Evolutionary conservation across 176 grass and related monocot genomes (phyloP), one percentile per base, ranked within the genome.

Genomic region (Zizania latifolia): DNA sequence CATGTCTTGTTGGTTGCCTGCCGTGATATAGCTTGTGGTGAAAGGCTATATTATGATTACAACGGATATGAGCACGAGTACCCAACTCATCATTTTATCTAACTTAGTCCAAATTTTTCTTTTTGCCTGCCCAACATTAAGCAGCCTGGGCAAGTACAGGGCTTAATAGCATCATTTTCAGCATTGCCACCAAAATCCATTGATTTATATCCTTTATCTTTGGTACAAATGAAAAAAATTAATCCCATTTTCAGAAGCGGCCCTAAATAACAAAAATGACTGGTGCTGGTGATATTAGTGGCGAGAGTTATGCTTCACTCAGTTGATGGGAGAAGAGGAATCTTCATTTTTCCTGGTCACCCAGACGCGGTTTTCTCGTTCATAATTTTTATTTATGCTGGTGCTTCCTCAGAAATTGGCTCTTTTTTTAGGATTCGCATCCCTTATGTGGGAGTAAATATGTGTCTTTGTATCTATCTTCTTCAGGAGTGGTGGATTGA

Each of bases 41-140:
- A 98, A 70, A 93, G 81, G 76, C 78, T 98, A 70, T 98, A 98
- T 81, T 98, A 94, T 45, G 94, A 98, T 65, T 98, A 98, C 78
- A 98, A 98, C 32, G 94, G 89, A 66, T 88, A 92, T 24, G 91
- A 98, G 58, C 66, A 98, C 58, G 94, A 86, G 8, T 94, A 94
- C 34, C 91, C 94, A 33, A 98, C 91, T 56, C 88, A 94, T 45
- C 86, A 94, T 88, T 98, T 98, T 60, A 38, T 92, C 64, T 97
- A 65, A 88, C 75, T 11, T 62, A 76, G 39, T 51, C 22, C 3
- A 40, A 51, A 62, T 28, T 27, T 82, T 78, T 63, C 59, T 45
- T 78, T 63, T 65, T 45, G 59, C 66, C 50, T 70, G 30, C 67
- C 82, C 72, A 54, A 11, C 68, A 79, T 70, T 72, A 55, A 78